These are phyloP conservation scores for Vitis rotundifolia DNA, from an alignment of 164 flowering plant species.

Conservation along the genomic window DNA sequence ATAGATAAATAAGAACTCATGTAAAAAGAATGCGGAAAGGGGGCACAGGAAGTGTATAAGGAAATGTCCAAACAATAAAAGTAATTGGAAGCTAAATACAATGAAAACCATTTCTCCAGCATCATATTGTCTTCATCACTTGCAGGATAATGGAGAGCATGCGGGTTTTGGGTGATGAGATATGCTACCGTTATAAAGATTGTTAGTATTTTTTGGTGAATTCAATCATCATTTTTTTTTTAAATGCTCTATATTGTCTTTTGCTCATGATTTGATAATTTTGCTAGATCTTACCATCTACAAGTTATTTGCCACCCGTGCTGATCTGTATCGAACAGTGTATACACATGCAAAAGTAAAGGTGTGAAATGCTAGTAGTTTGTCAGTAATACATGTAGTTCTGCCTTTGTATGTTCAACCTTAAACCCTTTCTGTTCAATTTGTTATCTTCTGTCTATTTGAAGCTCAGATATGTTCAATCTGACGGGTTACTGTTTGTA, in stretches of 20 bases:
- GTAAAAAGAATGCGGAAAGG: too few species aligned
- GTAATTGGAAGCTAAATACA: not conserved
- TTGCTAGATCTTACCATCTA: conserved; percentile 66
- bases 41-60: not conserved
- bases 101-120: conserved; percentile 1
- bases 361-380: conserved; percentile 38
- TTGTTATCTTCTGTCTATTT: not conserved
- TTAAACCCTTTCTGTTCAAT: not conserved
- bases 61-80: not conserved
- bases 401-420: not conserved
- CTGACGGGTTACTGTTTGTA: conserved; percentile 21
- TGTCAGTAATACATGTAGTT: not conserved
- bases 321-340: conserved; percentile 82
- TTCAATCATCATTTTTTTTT: not conserved
- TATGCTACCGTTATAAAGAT: conserved; percentile 88
- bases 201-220: conserved; percentile 49
- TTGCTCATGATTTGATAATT: conserved; percentile 16
- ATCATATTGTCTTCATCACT: not conserved
- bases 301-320: conserved; percentile 83
- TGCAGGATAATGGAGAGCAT: conserved; percentile 87
- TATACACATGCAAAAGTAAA: conserved; percentile 94
- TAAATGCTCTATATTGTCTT: not conserved
- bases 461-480: not conserved
- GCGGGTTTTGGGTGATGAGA: conserved; percentile 91
- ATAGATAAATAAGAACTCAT: too few species aligned